These are phyloP conservation scores for Protomyces gravidus DNA, from an alignment of 1,139 yeast species.

Conservation along the genomic window DNA sequence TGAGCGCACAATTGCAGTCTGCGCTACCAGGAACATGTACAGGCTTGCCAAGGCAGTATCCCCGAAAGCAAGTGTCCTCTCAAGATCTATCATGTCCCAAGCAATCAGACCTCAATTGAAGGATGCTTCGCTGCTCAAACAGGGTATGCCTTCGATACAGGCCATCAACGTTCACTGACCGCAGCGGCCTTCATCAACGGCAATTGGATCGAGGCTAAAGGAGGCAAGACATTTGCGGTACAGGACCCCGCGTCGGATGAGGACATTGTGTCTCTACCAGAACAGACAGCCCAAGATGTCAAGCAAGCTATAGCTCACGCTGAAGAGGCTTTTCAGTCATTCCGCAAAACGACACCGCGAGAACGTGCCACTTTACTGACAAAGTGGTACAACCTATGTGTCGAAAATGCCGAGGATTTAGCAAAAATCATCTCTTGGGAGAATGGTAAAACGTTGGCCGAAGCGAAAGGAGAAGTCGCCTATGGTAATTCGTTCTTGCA, in stretches of 20 bases:
- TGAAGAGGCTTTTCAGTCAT: constrained; percentile 54
- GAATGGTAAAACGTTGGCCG: constrained; percentile 79
- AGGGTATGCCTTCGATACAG: neutral
- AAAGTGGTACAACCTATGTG: constrained; percentile 59
- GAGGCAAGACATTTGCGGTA: constrained; percentile 59
- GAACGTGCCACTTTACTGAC: constrained; percentile 65
- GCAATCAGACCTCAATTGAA: neutral
- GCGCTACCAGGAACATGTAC: neutral
- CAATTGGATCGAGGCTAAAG: constrained; percentile 55
- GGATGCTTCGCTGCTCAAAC: neutral
- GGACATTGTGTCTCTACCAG: constrained; percentile 54
- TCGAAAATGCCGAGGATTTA: constrained; percentile 66
- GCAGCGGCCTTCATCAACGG: constrained; percentile 61
- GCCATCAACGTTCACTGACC: neutral
- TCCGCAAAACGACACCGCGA: constrained; percentile 58
- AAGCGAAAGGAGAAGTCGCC: constrained; percentile 70
- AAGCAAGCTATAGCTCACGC: constrained; percentile 57
- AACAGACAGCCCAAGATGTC: constrained; percentile 50
- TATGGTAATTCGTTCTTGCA: constrained; percentile 79
- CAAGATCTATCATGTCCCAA: neutral
- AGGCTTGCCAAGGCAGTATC: neutral
- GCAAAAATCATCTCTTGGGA: constrained; percentile 71
- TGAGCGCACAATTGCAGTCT: no score
- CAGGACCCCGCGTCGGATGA: constrained; percentile 70
- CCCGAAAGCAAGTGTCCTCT: neutral